Evolutionary conservation across 1,139 yeast genomes (phyloP), one percentile per base, ranked within the genome.

Genomic region (Scheffersomyces quercinus): DNA sequence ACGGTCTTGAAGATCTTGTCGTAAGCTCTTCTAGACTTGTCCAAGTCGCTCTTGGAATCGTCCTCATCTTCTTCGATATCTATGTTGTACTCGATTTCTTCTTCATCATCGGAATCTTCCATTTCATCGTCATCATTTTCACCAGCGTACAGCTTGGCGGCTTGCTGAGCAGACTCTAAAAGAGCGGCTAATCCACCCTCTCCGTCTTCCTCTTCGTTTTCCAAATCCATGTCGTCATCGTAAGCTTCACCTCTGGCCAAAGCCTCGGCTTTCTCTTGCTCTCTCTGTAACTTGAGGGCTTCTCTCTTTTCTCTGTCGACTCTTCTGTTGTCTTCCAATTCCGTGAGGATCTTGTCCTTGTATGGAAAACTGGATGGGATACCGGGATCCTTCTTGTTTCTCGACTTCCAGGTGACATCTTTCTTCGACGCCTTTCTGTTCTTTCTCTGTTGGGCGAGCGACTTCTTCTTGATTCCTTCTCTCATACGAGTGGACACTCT

Each of bases 301-400:
- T 77, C 82, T 55, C 73, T 83, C 49, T 75, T 83, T 60, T 85
- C 95, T 42, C 71, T 70, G 29, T 82, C 90, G 20, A 64, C 65
- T 60, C 82, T 74, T 64, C 87, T 83, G 45, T 77, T 74, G 42
- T 79, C 83, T 67, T 91, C 98, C 50, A 93, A 83, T 60, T 93
- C 95, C 47, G 76, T 79, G 50, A 93, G 70, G 48, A 93, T 82
- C 65, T 81, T 79, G 52, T 88, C 95, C 67, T 91, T 93, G 72
- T 89, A 91, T 30, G 98, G 99, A 77, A 90, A 93, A 55, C 85
- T 84, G 39, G 96, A 75, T 44, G 99, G 99, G 56, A 93, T 93
- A 54, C 97, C 97, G 7, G 91, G 91, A 64, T 90, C 97, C 68
- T 88, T 91, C 59, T 82, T 81, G 46, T 71, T 69, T 62, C 85